Evolutionary conservation across 2,329 filamentous ascomycete species (phyloP), one percentile per base, ranked within the genome.

Genomic region (Curvularia verruculosa): DNA sequence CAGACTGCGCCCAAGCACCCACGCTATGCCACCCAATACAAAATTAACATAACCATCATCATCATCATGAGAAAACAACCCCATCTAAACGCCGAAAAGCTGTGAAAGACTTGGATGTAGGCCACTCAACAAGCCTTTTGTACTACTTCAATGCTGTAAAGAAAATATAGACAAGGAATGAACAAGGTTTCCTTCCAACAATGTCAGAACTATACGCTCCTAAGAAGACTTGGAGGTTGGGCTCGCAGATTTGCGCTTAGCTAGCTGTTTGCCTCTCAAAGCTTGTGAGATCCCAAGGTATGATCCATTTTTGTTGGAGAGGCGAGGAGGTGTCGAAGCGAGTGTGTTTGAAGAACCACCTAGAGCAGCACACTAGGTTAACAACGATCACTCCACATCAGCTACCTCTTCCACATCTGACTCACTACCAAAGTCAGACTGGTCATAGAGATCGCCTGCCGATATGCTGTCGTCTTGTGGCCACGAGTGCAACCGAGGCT

Each of bases 401-500:
- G 65, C 60, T 8, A 68, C 55, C 18, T 74, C 68, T 23, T 63
- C 66, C 18, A 70, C 64, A 54, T 75, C 73, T 46, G 74, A 76
- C 61, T 76, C 73, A 68, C 69, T 75, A 8, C 67, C 72, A 64
- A 74, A 75, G 53, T 76, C 73, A 3, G 73, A 75, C n/a, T 72
- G 67, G 36, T 75, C 73, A 44, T 71, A 73, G 5, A 64, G 54
- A 39, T 74, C 74, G 7, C 60, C 71, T 31, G 68, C 61, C 7
- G 72, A 74, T 12, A 70, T 59, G n/a, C 60, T 64, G n/a, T 70
- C 65, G 15, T 75, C 74, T 19, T 64, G 54, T 19, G 66, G 59
- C 65, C 72, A 73, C 15, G 58, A 61, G 18, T 60, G 52, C 31
- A 74, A 37, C 9, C 64, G 57, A n/a, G 56, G 41, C 19, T 72